Evolutionary conservation across 2,329 filamentous ascomycete species (phyloP), one percentile per base, ranked within the genome.

Genomic region (Phoma sp.): DNA sequence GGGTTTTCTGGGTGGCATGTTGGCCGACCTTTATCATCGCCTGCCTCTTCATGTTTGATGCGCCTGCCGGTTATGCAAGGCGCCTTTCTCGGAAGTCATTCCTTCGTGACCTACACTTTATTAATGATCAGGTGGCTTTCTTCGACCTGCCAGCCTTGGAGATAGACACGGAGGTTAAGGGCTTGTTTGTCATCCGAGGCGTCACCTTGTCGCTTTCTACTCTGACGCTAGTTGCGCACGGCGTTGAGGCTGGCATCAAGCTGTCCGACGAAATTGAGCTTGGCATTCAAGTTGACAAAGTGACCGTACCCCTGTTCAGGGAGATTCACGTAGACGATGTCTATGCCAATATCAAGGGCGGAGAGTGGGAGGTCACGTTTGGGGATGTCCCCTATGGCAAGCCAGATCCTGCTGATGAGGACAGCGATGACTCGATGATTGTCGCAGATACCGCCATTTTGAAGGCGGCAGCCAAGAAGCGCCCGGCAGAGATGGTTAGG

Each of bases 291-390:
- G 76, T 74, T 2, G 81, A 83, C 43, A 75, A 79, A 52, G 79
- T 82, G 2, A 74, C 69, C 4, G 76, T 83, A 18, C 70, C 69
- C 2, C 67, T 84, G 0, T 82, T 83, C 58, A 70, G 82, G 35
- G 70, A 75, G 4, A 80, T 83, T 30, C 75, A 79, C n/a, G 75
- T 84, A 30, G 78, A 78, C 4, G 79, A 84, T 55, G 79, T 82
- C 9, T 83, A 79, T 61, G 79, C 76, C n/a, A 83, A 82, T 61
- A 65, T 83, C 42, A 84, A 84, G 63, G 81, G 80, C 22, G 79
- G 78, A n/a, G 70, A 79, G 7, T 68, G 65, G 56, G 80, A 83
- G 64, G 81, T 82, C 74, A 81, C 76, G 0, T 82, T 82, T 60
- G 77, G 74, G 7, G 57, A 59, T 18, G 62, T 68, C 8, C 57